phyloP scores from a whole-genome alignment of 2,329 filamentous ascomycete species.

The Cordyceps tenuipes region DNA sequence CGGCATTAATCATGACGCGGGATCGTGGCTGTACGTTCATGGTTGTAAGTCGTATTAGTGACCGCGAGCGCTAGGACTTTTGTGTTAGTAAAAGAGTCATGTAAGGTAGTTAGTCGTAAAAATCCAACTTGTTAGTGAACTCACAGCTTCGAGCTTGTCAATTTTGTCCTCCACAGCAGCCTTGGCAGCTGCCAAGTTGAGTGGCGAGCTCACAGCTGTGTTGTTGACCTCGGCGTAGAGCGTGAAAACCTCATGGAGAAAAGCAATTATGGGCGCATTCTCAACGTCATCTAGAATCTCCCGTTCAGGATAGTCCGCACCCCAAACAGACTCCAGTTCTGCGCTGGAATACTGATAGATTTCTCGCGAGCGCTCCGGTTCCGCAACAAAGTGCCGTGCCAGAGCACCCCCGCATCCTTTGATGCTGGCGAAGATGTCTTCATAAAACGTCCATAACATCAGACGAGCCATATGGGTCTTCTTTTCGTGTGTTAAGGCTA shows the following conservation, averaged over 20 bases:
- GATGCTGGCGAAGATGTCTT: constrained; percentile 1
- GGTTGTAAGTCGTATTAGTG: constrained; percentile 2
- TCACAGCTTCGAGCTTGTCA: neutral
- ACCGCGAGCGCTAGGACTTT: neutral
- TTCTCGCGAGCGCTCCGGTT: neutral
- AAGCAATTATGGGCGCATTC: constrained; percentile 1
- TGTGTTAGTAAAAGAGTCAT: neutral
- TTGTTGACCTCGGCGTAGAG: constrained; percentile 2
- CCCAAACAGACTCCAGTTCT: constrained; percentile 5
- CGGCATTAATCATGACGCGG: constrained; percentile 4
- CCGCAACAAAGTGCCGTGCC: neutral
- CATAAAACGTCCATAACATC: constrained; percentile 7
- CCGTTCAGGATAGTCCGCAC: neutral
- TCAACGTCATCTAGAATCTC: constrained; percentile 5
- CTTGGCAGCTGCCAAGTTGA: neutral
- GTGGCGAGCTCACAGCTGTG: neutral
- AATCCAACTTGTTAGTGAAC: neutral
- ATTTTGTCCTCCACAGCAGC: neutral
- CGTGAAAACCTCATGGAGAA: neutral
- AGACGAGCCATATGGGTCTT: neutral
- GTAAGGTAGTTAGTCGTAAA: neutral
- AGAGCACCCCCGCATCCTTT: constrained; percentile 1
- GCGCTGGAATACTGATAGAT: constrained; percentile 1
- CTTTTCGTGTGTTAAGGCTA: neutral
- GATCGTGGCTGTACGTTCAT: constrained; percentile 1